Evolutionary conservation across 2,329 filamentous ascomycete genomes (phyloP).

Genomic region (Pseudogymnoascus sp.): DNA sequence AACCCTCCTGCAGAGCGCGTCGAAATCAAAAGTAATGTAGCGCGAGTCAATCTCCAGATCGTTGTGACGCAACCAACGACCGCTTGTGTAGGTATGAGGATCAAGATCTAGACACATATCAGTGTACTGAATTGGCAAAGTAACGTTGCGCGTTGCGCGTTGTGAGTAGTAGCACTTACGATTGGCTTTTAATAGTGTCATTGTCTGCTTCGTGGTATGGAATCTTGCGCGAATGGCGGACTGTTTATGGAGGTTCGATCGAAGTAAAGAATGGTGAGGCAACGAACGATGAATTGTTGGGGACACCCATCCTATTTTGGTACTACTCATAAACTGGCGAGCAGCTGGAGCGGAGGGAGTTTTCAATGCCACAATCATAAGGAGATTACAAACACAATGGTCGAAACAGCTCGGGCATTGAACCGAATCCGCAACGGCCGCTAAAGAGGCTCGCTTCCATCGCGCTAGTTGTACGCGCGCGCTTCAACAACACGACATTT

Average conservation of each 20-base stretch:
- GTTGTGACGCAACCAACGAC: slow-evolving; percentile 33
- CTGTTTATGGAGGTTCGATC: neutral
- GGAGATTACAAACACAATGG: neutral
- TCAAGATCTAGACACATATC: slow-evolving; percentile 15
- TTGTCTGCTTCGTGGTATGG: neutral
- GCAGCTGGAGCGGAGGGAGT: no score
- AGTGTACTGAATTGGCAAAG: neutral
- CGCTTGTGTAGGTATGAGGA: slow-evolving; percentile 29
- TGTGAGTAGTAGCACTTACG: neutral
- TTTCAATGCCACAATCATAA: no score
- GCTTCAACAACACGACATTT: neutral
- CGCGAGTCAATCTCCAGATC: slow-evolving; percentile 30
- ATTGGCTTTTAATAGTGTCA: neutral
- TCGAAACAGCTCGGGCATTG: neutral
- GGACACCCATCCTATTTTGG: no score
- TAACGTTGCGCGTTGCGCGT: neutral
- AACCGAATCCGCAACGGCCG: neutral
- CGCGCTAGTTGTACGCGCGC: neutral
- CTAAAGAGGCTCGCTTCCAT: neutral
- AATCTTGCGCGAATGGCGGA: neutral
- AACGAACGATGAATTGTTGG: neutral
- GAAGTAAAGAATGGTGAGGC: neutral
- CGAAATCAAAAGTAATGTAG: slow-evolving; percentile 33
- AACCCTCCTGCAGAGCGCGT: slow-evolving; percentile 30
- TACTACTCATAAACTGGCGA: no score